These are phyloP conservation scores for Penicillium odoratum DNA, from an alignment of 495 filamentous ascomycete species.

Conservation along the genomic window DNA sequence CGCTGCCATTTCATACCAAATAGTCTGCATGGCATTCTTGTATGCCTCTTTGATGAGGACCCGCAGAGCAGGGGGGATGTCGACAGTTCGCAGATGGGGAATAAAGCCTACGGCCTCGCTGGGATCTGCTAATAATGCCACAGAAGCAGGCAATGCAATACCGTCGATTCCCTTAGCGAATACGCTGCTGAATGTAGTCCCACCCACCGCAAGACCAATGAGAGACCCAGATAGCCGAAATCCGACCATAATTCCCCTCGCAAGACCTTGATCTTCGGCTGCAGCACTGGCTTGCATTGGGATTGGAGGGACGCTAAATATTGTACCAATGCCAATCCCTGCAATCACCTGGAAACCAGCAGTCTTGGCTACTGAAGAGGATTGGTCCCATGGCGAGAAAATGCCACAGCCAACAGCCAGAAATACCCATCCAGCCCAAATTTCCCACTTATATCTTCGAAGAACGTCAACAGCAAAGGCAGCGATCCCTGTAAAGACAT, in stretches of 20 bases:
- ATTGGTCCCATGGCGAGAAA: slow-evolving; percentile 28
- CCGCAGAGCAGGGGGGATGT: neutral
- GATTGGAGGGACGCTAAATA: slow-evolving; percentile 8
- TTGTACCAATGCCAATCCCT: slow-evolving; percentile 27
- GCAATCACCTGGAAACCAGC: neutral
- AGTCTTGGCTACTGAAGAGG: slow-evolving; percentile 4
- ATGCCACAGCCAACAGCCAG: slow-evolving; percentile 42
- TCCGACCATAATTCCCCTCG: slow-evolving; percentile 33
- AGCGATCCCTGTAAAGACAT: slow-evolving; percentile 22
- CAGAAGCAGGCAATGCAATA: slow-evolving; percentile 34
- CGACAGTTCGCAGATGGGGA: neutral
- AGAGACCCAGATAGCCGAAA: slow-evolving; percentile 42
- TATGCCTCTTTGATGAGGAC: slow-evolving; percentile 1
- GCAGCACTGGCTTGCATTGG: slow-evolving; percentile 4
- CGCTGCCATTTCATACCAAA: neutral
- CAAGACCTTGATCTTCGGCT: slow-evolving; percentile 38
- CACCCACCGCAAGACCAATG: slow-evolving; percentile 35
- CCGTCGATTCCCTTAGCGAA: neutral
- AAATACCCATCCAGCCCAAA: slow-evolving; percentile 36
- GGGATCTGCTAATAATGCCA: slow-evolving; percentile 34
- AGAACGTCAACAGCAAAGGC: slow-evolving; percentile 32
- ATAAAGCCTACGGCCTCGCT: slow-evolving; percentile 33
- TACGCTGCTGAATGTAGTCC: slow-evolving; percentile 6
- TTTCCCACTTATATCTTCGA: slow-evolving; percentile 47
- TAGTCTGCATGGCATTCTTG: slow-evolving; percentile 1